These are phyloP conservation scores for Actinomortierella ambigua DNA, from an alignment of 371 early-diverging fungal genomes.

Conservation along the genomic window DNA sequence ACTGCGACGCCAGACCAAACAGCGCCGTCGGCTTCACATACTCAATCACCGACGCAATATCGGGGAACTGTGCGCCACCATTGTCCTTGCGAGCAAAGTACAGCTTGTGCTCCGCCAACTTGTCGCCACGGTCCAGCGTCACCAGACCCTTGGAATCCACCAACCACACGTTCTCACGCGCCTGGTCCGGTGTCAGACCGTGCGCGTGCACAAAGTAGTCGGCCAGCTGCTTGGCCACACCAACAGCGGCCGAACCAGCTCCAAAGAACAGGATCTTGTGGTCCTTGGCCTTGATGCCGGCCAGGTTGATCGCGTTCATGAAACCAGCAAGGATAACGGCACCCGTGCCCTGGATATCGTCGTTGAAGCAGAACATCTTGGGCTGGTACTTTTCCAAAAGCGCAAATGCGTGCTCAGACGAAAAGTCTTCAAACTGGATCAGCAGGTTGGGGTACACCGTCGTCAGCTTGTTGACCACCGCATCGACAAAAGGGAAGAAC, in stretches of 20 bases:
- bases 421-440: conserved; percentile 94
- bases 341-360: conserved; percentile 87
- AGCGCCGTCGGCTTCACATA: conserved; percentile 80
- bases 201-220: conserved; percentile 75
- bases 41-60: conserved; percentile 72
- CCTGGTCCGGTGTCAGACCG: conserved; percentile 71
- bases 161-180: conserved; percentile 80
- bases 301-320: conserved; percentile 81
- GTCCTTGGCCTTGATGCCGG: conserved; percentile 62
- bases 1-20: conserved; percentile 82
- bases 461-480: conserved; percentile 74
- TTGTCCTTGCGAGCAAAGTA: conserved; percentile 84
- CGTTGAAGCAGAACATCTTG: conserved; percentile 76
- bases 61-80: conserved; percentile 68
- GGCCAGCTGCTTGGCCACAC: conserved; percentile 84
- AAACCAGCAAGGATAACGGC: conserved; percentile 91
- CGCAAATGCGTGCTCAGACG: conserved; percentile 86
- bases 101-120: conserved; percentile 80
- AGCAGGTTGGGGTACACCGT: conserved; percentile 76
- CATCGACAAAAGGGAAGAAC: conserved; percentile 83
- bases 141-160: conserved; percentile 88
- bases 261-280: conserved; percentile 91
- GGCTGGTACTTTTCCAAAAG: conserved; percentile 71
- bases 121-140: conserved; percentile 85
- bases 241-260: conserved; percentile 89